Base-by-base conservation (phyloP, 306 rosid species). In the Ormosia emarginata region DNA sequence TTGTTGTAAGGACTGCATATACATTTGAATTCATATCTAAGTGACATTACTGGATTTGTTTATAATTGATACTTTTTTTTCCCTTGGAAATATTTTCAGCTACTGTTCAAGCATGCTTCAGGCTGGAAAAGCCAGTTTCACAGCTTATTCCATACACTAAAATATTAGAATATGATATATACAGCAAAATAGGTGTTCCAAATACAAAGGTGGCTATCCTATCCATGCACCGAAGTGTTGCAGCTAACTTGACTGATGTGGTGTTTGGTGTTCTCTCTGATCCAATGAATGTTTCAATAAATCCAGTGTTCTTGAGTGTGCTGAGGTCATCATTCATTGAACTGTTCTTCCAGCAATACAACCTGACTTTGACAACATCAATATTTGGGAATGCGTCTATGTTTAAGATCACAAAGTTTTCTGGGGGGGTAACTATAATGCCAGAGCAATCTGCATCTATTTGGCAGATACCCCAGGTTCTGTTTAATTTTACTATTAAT, bases 241-340 rank as follows among this genome's bases (percentile, higher is more conserved):
- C 75, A 58, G 86, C 92, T 81, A 84, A 90, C 87, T 77, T 77
- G 82, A 92, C 94, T 34, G 84, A 77, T 7, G 95, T 93, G 78
- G 94, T 86, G 68, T 93, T 95, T 50, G 99, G 98, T 59, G 85
- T 90, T 89, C 93, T 93, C 79, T 88, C 97, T n/a, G 89, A 87
- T 80, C 94, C 96, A 17, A 72, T 85, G 72, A 85, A 83, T 74
- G 79, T 67, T 87, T 88, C 90, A 14, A 89, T 93, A 81, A 84
- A 76, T 82, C 88, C 88, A 71, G 98, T 86, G 81, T 80, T 82
- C 90, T 66, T 90, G 75, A 95, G 95, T 88, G 81, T 95, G 79
- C 86, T 93, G 87, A 82, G 82, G 77, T 90, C 95, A 49, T 87
- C 92, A 76, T 80, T 93, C 49, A 59, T 91, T 80, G 99, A 90